phyloP scores from a whole-genome alignment of 2,329 filamentous ascomycete genomes.

The Podosphaera aphanis region DNA sequence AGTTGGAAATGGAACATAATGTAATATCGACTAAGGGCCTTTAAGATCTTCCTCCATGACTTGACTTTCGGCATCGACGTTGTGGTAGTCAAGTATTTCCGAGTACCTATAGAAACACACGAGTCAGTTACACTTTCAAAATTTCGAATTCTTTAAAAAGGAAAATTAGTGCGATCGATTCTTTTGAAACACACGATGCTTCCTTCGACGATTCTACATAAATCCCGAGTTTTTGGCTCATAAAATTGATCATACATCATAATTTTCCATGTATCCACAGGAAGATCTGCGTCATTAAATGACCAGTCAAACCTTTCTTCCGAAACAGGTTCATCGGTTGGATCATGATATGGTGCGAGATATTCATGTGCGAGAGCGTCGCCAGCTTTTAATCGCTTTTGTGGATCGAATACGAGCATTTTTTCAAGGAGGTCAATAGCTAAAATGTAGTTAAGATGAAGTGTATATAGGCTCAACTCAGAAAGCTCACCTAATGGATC shows the following conservation, averaged over 20 bases:
- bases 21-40: conserved; percentile 1
- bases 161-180: too few species aligned
- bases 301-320: conserved; percentile 99
- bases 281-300: conserved; percentile 92
- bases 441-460: conserved; percentile 18
- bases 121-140: conserved; percentile 14
- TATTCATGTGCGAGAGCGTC: conserved; percentile 81
- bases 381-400: conserved; percentile 71
- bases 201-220: too few species aligned
- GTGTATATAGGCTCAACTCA: not conserved
- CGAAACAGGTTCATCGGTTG: conserved; percentile 81
- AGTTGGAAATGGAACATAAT: too few species aligned
- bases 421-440: conserved; percentile 83
- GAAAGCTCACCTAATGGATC: conserved; percentile 45
- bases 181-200: too few species aligned
- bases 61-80: conserved; percentile 31
- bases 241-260: conserved; percentile 63
- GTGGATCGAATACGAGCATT: conserved; percentile 98
- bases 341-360: conserved; percentile 88
- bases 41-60: conserved; percentile 7
- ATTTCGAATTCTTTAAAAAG: too few species aligned
- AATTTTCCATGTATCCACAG: conserved; percentile 99
- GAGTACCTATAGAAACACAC: conserved; percentile 50
- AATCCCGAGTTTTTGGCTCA: conserved; percentile 11
- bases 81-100: conserved; percentile 96